Evolutionary conservation across 2,329 filamentous ascomycete species (phyloP), one percentile per base, ranked within the genome.

Genomic region (Neocucurbitaria cava): DNA sequence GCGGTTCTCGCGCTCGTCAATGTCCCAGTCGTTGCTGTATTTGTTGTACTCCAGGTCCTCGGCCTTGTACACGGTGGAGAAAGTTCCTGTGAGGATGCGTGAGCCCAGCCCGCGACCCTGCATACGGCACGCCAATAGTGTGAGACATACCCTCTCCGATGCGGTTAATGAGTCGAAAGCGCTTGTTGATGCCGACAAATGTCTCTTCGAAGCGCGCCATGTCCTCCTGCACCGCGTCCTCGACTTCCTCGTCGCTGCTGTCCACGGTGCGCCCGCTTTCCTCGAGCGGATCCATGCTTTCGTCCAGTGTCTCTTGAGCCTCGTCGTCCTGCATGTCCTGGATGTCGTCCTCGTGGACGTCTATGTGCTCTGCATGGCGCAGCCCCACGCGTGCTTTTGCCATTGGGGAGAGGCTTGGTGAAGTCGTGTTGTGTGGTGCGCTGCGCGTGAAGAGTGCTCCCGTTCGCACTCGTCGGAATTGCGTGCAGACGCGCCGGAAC

Each of bases 31-130:
- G 72, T 97, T 97, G 59, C 90, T 81, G 76, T 91, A 96, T 54
- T 84, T 81, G 61, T 95, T 86, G 74, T 97, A 96, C 51, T 89
- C 83, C 23, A 98, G 79, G 73, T 99, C 95, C 76, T 98, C 92
- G 18, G 96, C 95, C 76, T 99, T 99, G 83, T 99, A 99, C 11
- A 99, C 95, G 1, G 95, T 98, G 0, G 95, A 98, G 74, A 99
- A 99, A 1, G 95, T 99, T 53, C 95, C 92, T 96, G 55, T 56
- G 36, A 39, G 42, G 49, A 57, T 52, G 49, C 50, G 65, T 73
- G 30, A 74, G 70, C 62, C 56, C 43, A 59, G 36, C 53, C 50
- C 50, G 54, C 56, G 52, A 62, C 60, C 57, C 53, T 72, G 69
- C 66, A 72, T 62, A 49, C 44, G 45, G 46, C 58, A 63, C 58